These are phyloP conservation scores for Colletotrichum tofieldiae DNA, from an alignment of 2,329 filamentous ascomycete species.

Conservation along the genomic window DNA sequence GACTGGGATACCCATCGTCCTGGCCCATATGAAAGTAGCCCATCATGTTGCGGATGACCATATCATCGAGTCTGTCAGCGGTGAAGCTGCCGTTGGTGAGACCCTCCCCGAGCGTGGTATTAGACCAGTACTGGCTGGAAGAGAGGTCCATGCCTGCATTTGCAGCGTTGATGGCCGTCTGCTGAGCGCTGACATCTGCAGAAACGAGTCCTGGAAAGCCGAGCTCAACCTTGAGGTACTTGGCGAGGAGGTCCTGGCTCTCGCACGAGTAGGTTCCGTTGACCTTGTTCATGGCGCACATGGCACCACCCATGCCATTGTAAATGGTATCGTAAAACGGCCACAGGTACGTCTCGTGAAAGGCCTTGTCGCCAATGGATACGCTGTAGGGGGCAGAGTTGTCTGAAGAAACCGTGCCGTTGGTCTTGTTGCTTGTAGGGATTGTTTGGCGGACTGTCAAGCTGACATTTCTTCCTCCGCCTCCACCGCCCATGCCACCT, in stretches of 20 bases:
- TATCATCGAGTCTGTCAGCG: constrained; percentile 70
- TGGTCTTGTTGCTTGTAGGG: constrained; percentile 74
- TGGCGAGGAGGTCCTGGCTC: constrained; percentile 45
- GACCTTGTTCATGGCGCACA: constrained; percentile 49
- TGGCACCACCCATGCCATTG: constrained; percentile 44
- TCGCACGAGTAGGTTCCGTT: constrained; percentile 48
- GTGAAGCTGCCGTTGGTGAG: constrained; percentile 74
- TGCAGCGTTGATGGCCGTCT: constrained; percentile 46
- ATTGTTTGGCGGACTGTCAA: constrained; percentile 73
- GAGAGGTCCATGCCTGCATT: constrained; percentile 56
- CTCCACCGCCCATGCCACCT: constrained; percentile 57
- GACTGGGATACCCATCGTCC: constrained; percentile 72
- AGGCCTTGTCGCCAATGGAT: constrained; percentile 51
- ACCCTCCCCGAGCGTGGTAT: constrained; percentile 71
- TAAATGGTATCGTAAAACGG: constrained; percentile 46
- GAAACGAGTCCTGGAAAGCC: constrained; percentile 47
- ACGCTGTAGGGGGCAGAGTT: constrained; percentile 29
- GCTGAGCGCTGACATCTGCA: constrained; percentile 45
- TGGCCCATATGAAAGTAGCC: constrained; percentile 67
- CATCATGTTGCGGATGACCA: constrained; percentile 71
- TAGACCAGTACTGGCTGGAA: constrained; percentile 61
- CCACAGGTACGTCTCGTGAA: constrained; percentile 48
- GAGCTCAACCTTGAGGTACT: constrained; percentile 48
- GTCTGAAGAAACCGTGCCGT: constrained; percentile 66
- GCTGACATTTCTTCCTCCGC: not conserved